Conservation (phyloP, 2,329 filamentous ascomycete species). For the Aschersonia sp. region DNA sequence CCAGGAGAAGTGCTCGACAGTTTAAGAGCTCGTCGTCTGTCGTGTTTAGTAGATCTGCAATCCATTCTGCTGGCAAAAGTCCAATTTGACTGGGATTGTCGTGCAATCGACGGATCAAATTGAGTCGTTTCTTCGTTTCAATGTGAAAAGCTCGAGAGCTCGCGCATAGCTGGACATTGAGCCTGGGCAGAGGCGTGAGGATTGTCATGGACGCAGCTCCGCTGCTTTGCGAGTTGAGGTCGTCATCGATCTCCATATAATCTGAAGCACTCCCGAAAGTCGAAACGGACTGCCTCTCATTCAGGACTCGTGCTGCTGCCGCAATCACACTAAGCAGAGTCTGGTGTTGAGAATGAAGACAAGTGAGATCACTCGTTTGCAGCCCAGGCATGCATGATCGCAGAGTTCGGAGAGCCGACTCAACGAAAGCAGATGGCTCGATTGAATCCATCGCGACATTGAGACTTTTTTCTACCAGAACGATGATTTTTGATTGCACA, state of each 20-base stretch:
- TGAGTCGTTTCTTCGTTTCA: constrained; percentile 30
- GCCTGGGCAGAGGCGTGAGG: constrained; percentile 28
- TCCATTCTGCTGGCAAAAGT: constrained; percentile 32
- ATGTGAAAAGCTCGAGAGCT: constrained; percentile 31
- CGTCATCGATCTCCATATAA: constrained; percentile 53
- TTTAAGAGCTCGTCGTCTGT: constrained; percentile 38
- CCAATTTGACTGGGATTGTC: constrained; percentile 29
- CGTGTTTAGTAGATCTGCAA: constrained; percentile 33
- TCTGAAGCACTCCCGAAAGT: constrained; percentile 26
- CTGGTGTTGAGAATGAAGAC: constrained; percentile 21
- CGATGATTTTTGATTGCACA: constrained; percentile 27
- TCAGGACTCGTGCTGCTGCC: constrained; percentile 18
- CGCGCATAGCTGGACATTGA: constrained; percentile 24
- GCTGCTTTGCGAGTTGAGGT: constrained; percentile 46
- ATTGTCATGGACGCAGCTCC: constrained; percentile 23
- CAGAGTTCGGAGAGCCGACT: constrained; percentile 29
- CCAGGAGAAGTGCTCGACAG: constrained; percentile 32
- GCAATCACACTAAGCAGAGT: constrained; percentile 28
- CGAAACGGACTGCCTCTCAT: constrained; percentile 9
- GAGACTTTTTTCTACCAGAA: constrained; percentile 25
- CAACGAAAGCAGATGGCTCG: constrained; percentile 29
- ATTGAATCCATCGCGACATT: constrained; percentile 24
- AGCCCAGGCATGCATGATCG: constrained; percentile 32
- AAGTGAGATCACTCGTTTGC: constrained; percentile 19
- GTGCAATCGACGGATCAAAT: constrained; percentile 27